Percentiles rank a stretch among this genome's conserved stretches.
phyloP scores from a whole-genome alignment of 2,329 filamentous ascomycete genomes.

The Lachnellula suecica region DNA sequence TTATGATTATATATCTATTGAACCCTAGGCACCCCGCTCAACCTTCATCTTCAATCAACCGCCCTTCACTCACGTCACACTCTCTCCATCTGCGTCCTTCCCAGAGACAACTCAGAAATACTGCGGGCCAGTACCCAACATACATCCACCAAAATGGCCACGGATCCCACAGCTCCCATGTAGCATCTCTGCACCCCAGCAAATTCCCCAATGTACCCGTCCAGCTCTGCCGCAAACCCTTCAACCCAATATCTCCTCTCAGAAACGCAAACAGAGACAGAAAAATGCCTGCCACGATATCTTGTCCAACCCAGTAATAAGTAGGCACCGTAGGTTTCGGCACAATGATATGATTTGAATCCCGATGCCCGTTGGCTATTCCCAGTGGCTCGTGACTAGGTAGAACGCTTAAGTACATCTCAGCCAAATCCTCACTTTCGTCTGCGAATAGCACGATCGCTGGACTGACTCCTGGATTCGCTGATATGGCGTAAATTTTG shows the following conservation, averaged over 20 bases:
- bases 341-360: slow-evolving; percentile 21
- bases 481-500: not conserved
- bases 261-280: not conserved
- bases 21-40: too few relatives aligned
- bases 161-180: slow-evolving; percentile 53
- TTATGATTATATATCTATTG: too few relatives aligned
- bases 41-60: not conserved
- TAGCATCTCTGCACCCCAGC: slow-evolving; percentile 50
- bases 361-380: slow-evolving; percentile 5
- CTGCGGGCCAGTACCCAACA: slow-evolving; percentile 52
- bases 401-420: slow-evolving; percentile 50
- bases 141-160: slow-evolving; percentile 54
- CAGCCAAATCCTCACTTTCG: slow-evolving; percentile 39
- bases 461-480: slow-evolving; percentile 25
- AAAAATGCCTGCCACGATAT: not conserved
- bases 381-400: slow-evolving; percentile 16
- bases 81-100: slow-evolving; percentile 55
- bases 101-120: slow-evolving; percentile 45
- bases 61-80: slow-evolving; percentile 42
- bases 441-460: slow-evolving; percentile 59
- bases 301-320: slow-evolving; percentile 41
- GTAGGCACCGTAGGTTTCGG: slow-evolving; percentile 29
- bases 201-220: slow-evolving; percentile 48
- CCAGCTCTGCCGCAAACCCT: slow-evolving; percentile 26
- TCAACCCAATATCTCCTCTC: not conserved